Base-by-base conservation (phyloP, 163 green algal species). In the Prototheca wickerhamii region DNA sequence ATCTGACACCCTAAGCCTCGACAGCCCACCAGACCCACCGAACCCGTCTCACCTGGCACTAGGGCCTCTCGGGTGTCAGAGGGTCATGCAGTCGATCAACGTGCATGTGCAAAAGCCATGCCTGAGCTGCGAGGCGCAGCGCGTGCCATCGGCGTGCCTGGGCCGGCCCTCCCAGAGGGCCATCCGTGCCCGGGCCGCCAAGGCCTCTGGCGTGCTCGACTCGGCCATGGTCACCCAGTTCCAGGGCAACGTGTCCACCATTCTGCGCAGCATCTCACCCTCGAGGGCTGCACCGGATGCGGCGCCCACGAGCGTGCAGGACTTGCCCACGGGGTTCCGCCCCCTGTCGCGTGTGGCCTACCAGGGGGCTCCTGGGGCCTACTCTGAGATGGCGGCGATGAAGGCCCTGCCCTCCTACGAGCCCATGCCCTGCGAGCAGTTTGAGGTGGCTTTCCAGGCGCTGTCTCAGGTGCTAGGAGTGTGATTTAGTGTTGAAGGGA, bases 371-470 rank as follows among this genome's bases (percentile, higher is more conserved):
- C 88, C 92, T 3, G 93, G 93, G 1, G 93, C 93, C 0, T 99
- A 97, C 81, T 93, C 82, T 64, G 91, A 99, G 72, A 80, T 80
- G 53, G 91, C 92, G 3, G 86, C 89, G 1, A 64, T 81, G 25
- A 86, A 87, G 20, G 88, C 87, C 0, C 95, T 89, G 72, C 86
- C 89, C 0, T 83, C 83, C 20, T 84, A 75, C 26, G 81, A 90
- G 54, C 81, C 88, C 6, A 61, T 95, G 34, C 91, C 93, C 15
- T 98, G 91, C 69, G 84, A 92, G 29, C 84, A 96, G 71, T 98
- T 98, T 65, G 92, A 98, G 68, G 79, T 86, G 5, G 91, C 88
- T 2, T 96, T 96, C 63, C 83, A 92, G 72, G 84, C 89, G n/a
- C 61, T 80, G 29, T 62, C n/a, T 61, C 65, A 72, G 56, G 67